Evolutionary conservation across 2,329 filamentous ascomycete genomes (phyloP).

Genomic region (Lachnellula suecica): DNA sequence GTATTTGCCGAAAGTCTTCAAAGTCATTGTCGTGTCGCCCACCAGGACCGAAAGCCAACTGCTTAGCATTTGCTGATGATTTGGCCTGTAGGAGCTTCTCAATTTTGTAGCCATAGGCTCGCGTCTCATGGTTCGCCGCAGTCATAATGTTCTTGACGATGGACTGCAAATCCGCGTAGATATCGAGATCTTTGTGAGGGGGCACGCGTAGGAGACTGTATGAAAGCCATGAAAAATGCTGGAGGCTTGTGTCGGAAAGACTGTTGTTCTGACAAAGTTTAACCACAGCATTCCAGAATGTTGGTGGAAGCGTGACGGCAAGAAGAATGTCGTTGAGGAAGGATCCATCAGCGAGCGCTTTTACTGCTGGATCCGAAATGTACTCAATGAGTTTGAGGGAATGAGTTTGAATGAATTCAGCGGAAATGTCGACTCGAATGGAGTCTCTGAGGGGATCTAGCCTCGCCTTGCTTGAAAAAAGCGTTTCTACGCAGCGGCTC

Average conservation of each 20-base stretch:
- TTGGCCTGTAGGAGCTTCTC: conserved; percentile 33
- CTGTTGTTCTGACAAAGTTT: neutral
- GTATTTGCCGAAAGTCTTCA: conserved; percentile 57
- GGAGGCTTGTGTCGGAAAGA: neutral
- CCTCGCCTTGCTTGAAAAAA: conserved; percentile 37
- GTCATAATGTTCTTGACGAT: conserved; percentile 25
- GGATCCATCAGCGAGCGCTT: conserved; percentile 20
- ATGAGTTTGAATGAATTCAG: conserved; percentile 43
- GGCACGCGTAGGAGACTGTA: conserved; percentile 29
- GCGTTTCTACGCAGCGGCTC: conserved; percentile 42
- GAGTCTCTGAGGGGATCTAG: conserved; percentile 38
- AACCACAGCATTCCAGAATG: neutral
- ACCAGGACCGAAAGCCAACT: conserved; percentile 50
- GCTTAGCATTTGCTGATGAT: conserved; percentile 16
- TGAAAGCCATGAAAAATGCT: too few relatives aligned
- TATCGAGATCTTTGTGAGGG: conserved; percentile 29
- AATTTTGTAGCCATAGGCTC: conserved; percentile 41
- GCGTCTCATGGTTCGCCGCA: conserved; percentile 23
- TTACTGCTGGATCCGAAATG: conserved; percentile 29
- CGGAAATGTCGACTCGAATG: conserved; percentile 43
- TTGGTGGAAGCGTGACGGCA: neutral
- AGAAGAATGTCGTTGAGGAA: conserved; percentile 32
- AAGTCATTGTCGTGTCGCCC: conserved; percentile 76
- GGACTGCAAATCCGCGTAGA: conserved; percentile 30
- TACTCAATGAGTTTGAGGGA: conserved; percentile 35